phyloP scores from a whole-genome alignment of 352 stramenopile species.

The Globisporangium cederbergense region DNA sequence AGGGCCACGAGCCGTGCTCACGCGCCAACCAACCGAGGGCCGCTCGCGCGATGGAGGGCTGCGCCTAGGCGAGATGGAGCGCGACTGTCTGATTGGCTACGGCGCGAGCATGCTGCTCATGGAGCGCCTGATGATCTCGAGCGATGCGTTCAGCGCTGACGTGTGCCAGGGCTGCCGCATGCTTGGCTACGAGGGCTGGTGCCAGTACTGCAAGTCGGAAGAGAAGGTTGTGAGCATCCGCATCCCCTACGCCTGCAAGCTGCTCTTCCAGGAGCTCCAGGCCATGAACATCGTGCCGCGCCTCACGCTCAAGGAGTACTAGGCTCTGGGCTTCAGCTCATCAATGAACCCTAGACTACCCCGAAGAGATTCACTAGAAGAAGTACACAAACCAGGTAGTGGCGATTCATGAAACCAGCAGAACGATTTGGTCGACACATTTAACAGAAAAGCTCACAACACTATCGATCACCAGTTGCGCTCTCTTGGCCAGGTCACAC shows the following conservation, averaged over 20 bases:
- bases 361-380: slow-evolving; percentile 4
- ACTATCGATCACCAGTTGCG: no score
- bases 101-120: slow-evolving; percentile 99
- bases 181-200: slow-evolving; percentile 97
- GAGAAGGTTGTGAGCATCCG: slow-evolving; percentile 97
- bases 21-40: slow-evolving; percentile 98
- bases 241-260: slow-evolving; percentile 99
- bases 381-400: slow-evolving; percentile 13
- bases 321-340: slow-evolving; percentile 11
- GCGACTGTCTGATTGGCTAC: slow-evolving; percentile 99
- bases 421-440: no score
- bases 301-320: slow-evolving; percentile 95
- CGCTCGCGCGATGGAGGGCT: slow-evolving; percentile 96
- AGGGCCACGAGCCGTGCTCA: slow-evolving; percentile 94
- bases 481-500: no score
- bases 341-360: background rate
- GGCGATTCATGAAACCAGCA: background rate
- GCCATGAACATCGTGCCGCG: slow-evolving; percentile 99
- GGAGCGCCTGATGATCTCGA: slow-evolving; percentile 99
- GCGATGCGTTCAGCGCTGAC: slow-evolving; percentile 98
- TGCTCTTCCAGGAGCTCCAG: slow-evolving; percentile 98
- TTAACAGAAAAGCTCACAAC: no score
- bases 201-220: slow-evolving; percentile 97
- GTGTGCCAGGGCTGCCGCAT: slow-evolving; percentile 98
- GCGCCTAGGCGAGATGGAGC: slow-evolving; percentile 99